A percentile compares a stretch with the other conserved stretches of the same genome.
These are phyloP conservation scores for Dactylonectria estremocensis DNA, from an alignment of 2,329 filamentous ascomycete genomes.

Conservation along the genomic window DNA sequence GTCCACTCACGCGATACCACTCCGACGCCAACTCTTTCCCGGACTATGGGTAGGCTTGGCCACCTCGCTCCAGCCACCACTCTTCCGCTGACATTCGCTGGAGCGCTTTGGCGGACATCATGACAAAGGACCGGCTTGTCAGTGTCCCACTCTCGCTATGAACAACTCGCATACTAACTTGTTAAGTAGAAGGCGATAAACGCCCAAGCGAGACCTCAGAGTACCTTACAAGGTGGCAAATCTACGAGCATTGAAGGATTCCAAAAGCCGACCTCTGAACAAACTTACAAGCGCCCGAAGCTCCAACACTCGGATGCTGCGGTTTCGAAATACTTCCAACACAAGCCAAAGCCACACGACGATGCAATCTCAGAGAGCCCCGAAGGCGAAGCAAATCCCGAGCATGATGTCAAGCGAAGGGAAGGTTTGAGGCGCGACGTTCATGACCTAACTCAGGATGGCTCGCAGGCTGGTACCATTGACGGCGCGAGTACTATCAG, in stretches of 20 bases:
- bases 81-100: conserved; percentile 39
- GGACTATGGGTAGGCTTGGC: conserved; percentile 58
- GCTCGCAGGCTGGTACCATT: conserved; percentile 38
- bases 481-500: conserved; percentile 38
- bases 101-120: conserved; percentile 47
- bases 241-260: conserved; percentile 1
- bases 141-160: conserved; percentile 18
- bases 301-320: not conserved
- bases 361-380: conserved; percentile 36
- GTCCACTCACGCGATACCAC: conserved; percentile 54
- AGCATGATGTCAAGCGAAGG: not conserved
- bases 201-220: conserved; percentile 32
- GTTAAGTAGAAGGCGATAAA: conserved; percentile 45
- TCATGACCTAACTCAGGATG: conserved; percentile 39
- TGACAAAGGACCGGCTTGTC: conserved; percentile 44
- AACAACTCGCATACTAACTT: conserved; percentile 29
- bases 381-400: not conserved
- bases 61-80: conserved; percentile 20
- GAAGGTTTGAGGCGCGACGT: conserved; percentile 17
- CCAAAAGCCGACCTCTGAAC: conserved; percentile 27
- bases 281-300: conserved; percentile 45
- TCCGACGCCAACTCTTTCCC: conserved; percentile 58
- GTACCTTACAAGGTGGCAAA: conserved; percentile 38
- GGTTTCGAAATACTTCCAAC: conserved; percentile 22
- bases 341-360: not conserved